Evolutionary conservation across 345 rosid genomes (phyloP), one percentile per base, ranked within the genome.

Genomic region (Nasturtium officinale): DNA sequence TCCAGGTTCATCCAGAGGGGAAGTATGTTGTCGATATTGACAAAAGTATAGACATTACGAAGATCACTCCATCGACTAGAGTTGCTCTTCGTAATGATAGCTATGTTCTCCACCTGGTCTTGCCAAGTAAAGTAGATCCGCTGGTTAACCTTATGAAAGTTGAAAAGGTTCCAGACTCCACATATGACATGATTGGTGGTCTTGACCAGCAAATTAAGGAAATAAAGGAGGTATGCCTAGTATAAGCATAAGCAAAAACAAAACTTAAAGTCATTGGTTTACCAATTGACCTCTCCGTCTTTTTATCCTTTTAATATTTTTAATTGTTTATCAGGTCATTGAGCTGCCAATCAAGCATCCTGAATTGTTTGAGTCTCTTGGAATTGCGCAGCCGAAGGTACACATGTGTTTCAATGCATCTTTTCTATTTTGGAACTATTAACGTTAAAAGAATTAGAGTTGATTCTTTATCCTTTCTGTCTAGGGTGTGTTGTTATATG

Each of bases 381-480:
- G 99, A 77, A 95, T 95, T 68, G 97, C 98, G 35, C 99, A 95
- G 77, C 99, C 99, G 54, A 95, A 95, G 99, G 99, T 92, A 79
- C 26, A 28, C 7, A 26, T 55, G 6, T 38, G 43, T n/a, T 45
- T 45, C 9, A 0, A 45, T 45, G 23, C 48, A 17, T 11, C 32
- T 65, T 28, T 4, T 61, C 2, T 67, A 13, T 18, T 13, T 17
- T 50, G 3, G 60, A 8, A 63, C 9, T 2, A 26, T 32, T n/a
- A n/a, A n/a, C n/a, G 65, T 17, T 26, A 62, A 55, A 33, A 47
- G 29, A 21, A 21, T 56, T 46, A 9, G 6, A 74, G 28, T 29
- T 51, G 15, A 48, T 17, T n/a, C 35, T 6, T 50, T 33, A 28
- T 5, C 16, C 9, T 59, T 28, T 75, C 16, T 67, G 10, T 35